Base-by-base conservation (phyloP, 371 early-diverging fungal genomes). In the Funneliformis caledonium region DNA sequence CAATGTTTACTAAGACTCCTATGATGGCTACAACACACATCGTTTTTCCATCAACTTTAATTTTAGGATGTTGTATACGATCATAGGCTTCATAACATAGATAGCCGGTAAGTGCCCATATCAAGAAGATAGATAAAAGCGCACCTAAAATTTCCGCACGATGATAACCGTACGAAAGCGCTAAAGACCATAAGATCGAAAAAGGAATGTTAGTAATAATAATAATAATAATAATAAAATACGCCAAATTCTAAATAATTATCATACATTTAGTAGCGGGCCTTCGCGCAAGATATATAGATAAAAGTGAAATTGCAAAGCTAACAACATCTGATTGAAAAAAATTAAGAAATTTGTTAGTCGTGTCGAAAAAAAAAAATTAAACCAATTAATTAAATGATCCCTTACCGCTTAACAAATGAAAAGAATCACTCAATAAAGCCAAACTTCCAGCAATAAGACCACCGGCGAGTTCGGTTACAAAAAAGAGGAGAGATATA, bases 101-200 rank as follows among this genome's bases (percentile, higher is more conserved):
- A 80, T 88, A 87, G 42, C 88, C 92, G 0, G 96, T 95, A 76
- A 96, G 83, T 22, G 91, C 86, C 95, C 96, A 96, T 70, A 96
- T 96, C 37, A 95, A 87, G 56, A 94, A 85, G 19, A 95, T 91
- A 2, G 96, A 96, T 56, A 91, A 81, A 42, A 96, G 82, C 0
- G 96, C 96, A 16, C 96, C 97, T 61, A 96, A 85, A 43, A 96
- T 94, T 84, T 96, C 96, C 56, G 93, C 93, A 52, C 97, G 91
- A 74, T 96, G 91, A 82, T 92, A 96, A 50, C 97, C 96, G 85
- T 91, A 96, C 10, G 95, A 91, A 83, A 93, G 94, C 67, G 82
- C 88, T 88, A 80, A 10, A 69, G 11, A 56, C 6, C 56, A 14
- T 43, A 33, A 33, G 43, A 16, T 68, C 2, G 37, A 16, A 31